Percentiles rank a stretch among this genome's conserved stretches.
Conservation (phyloP, 768 basidiomycete species). For the Hericium alpestre region DNA sequence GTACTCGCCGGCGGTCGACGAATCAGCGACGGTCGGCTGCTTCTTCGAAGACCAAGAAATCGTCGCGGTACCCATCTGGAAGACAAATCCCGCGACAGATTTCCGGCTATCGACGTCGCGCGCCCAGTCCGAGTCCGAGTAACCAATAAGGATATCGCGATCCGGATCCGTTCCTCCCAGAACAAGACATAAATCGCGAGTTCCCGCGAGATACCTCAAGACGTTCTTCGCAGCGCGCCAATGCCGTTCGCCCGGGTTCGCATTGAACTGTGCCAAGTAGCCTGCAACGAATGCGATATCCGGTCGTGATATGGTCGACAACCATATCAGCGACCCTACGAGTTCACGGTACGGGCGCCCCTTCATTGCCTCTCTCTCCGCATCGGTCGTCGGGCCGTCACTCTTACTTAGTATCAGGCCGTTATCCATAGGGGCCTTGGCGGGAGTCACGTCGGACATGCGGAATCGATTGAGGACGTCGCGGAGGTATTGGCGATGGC, state of each 20-base stretch:
- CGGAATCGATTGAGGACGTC: no score
- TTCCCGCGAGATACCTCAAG: conserved; percentile 14
- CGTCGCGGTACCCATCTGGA: neutral
- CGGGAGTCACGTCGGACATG: no score
- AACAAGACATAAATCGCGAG: neutral
- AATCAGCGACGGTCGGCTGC: conserved; percentile 24
- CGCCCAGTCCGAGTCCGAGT: neutral
- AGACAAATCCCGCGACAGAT: neutral
- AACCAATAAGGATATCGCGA: neutral
- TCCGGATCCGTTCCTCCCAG: neutral
- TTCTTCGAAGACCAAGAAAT: conserved; percentile 19
- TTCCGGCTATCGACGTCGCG: neutral
- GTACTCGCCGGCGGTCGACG: conserved; percentile 31
- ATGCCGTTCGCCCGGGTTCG: conserved; percentile 8
- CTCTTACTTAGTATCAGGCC: neutral
- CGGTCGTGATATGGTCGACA: conserved; percentile 15
- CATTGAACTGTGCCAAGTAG: conserved; percentile 11
- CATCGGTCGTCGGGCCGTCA: neutral
- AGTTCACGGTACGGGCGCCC: neutral
- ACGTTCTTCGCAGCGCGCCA: conserved; percentile 10
- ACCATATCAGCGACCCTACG: conserved; percentile 18
- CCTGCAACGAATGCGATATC: conserved; percentile 18
- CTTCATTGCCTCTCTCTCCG: neutral
- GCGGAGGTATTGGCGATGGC: no score
- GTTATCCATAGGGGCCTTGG: neutral